phyloP scores from a whole-genome alignment of 179 eudicot species.

The Vitellaria paradoxa region DNA sequence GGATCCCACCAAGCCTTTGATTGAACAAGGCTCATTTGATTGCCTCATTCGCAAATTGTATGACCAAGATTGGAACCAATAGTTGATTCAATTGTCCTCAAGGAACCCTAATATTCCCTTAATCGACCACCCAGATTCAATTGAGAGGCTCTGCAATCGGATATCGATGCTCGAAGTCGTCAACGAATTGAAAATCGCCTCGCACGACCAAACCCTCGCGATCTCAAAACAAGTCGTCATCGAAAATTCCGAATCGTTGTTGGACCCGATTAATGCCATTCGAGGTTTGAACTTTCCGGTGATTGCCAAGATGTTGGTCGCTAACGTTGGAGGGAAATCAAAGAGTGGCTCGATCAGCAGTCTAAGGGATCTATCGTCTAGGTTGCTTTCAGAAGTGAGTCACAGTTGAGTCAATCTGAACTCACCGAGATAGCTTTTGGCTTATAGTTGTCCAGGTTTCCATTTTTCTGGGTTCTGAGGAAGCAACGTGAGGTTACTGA shows the following conservation, averaged over 20 bases:
- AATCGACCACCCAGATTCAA: constrained; percentile 43
- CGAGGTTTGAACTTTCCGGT: constrained; percentile 37
- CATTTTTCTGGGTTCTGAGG: too few species aligned
- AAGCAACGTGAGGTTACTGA: too few species aligned
- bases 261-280: not conserved
- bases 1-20: constrained; percentile 33
- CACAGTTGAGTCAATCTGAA: too few species aligned
- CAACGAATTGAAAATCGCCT: constrained; percentile 17
- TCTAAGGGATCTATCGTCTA: too few species aligned
- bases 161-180: constrained; percentile 59
- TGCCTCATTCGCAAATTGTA: constrained; percentile 55
- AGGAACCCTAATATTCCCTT: constrained; percentile 35
- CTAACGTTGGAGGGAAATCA: too few species aligned
- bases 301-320: constrained; percentile 57
- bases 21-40: constrained; percentile 52
- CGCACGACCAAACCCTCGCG: constrained; percentile 5
- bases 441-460: too few species aligned
- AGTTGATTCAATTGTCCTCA: constrained; percentile 25
- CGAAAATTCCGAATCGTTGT: constrained; percentile 15
- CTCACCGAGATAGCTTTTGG: too few species aligned
- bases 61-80: constrained; percentile 41
- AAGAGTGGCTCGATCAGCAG: too few species aligned
- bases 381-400: too few species aligned
- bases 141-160: constrained; percentile 50
- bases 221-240: constrained; percentile 44